These are phyloP conservation scores for Helianthus tuberosus DNA, from an alignment of 129 eudicot genomes.

Conservation along the genomic window DNA sequence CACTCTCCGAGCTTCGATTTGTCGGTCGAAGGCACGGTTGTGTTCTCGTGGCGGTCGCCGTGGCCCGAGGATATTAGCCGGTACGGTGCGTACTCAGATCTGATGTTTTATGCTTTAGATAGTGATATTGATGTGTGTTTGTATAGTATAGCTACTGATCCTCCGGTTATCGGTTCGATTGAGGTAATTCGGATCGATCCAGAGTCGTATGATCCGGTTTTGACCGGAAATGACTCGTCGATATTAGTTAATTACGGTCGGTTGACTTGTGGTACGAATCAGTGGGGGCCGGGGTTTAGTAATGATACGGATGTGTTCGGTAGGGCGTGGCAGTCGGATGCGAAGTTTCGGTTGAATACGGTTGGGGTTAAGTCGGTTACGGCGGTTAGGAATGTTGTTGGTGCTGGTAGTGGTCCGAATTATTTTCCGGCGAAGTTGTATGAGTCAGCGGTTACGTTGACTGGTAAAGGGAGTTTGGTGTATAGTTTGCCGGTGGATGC, in stretches of 20 bases:
- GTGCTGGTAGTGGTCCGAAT: constrained; percentile 56
- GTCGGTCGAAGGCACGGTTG: constrained; percentile 78
- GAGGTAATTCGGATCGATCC: constrained; percentile 69
- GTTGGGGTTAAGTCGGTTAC: constrained; percentile 44
- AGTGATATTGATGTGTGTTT: constrained; percentile 70
- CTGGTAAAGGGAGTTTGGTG: constrained; percentile 52
- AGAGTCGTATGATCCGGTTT: constrained; percentile 54
- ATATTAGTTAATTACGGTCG: constrained; percentile 87
- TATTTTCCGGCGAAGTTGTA: constrained; percentile 83
- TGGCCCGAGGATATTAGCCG: constrained; percentile 69
- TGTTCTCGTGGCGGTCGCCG: constrained; percentile 88
- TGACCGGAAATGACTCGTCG: constrained; percentile 42
- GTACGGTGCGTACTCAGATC: constrained; percentile 88
- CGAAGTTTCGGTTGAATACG: constrained; percentile 42
- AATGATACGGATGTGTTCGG: constrained; percentile 77
- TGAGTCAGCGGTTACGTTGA: constrained; percentile 55
- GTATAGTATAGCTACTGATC: constrained; percentile 94
- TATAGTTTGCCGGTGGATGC: constrained; percentile 86
- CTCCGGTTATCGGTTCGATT: constrained; percentile 81
- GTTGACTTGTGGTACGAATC: constrained; percentile 67
- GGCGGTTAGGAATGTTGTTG: constrained; percentile 47
- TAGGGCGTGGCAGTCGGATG: constrained; percentile 89
- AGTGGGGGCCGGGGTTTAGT: constrained; percentile 98
- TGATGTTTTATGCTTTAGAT: constrained; percentile 55
- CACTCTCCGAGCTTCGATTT: constrained; percentile 86